Evolutionary conservation across 2,329 filamentous ascomycete genomes (phyloP).

Genomic region (Thelonectria blattea): DNA sequence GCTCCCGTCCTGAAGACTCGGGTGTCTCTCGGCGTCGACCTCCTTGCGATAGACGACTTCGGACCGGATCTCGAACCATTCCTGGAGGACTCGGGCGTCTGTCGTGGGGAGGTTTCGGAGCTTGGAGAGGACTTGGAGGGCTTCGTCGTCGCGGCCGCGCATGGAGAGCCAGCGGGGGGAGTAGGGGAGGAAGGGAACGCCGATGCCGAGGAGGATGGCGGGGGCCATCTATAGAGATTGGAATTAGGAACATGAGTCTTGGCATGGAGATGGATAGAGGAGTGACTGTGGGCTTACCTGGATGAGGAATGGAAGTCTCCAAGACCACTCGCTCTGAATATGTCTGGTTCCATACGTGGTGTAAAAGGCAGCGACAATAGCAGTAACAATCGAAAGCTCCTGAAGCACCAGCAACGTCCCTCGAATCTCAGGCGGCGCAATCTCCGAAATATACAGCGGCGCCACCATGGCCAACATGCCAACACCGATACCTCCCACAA

Average conservation of each 20-base stretch:
- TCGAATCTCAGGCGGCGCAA: slow-evolving; percentile 55
- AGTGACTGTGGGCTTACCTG: slow-evolving; percentile 20
- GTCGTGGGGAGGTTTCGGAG: slow-evolving; percentile 26
- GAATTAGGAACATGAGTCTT: too few relatives aligned
- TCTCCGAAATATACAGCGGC: slow-evolving; percentile 53
- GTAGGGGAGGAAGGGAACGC: slow-evolving; percentile 34
- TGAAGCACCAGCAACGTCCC: slow-evolving; percentile 53
- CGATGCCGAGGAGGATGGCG: slow-evolving; percentile 31
- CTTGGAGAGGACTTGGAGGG: slow-evolving; percentile 16
- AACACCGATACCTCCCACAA: slow-evolving; percentile 52
- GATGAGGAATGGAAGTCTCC: slow-evolving; percentile 39
- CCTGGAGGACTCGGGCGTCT: slow-evolving; percentile 25
- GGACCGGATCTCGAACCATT: slow-evolving; percentile 23
- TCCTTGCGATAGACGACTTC: slow-evolving; percentile 9
- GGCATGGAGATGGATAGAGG: background rate
- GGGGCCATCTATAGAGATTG: slow-evolving; percentile 33
- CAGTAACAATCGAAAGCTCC: slow-evolving; percentile 42
- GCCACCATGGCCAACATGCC: slow-evolving; percentile 49
- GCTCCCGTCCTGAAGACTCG: background rate
- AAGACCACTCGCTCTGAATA: slow-evolving; percentile 36
- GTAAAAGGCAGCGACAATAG: slow-evolving; percentile 42
- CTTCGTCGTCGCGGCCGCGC: slow-evolving; percentile 12
- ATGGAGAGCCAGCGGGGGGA: slow-evolving; percentile 31
- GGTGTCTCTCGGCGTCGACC: slow-evolving; percentile 1
- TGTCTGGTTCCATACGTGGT: slow-evolving; percentile 40